Base-by-base conservation (phyloP, 2,329 filamentous ascomycete genomes). In the Aureobasidium mangrovei region DNA sequence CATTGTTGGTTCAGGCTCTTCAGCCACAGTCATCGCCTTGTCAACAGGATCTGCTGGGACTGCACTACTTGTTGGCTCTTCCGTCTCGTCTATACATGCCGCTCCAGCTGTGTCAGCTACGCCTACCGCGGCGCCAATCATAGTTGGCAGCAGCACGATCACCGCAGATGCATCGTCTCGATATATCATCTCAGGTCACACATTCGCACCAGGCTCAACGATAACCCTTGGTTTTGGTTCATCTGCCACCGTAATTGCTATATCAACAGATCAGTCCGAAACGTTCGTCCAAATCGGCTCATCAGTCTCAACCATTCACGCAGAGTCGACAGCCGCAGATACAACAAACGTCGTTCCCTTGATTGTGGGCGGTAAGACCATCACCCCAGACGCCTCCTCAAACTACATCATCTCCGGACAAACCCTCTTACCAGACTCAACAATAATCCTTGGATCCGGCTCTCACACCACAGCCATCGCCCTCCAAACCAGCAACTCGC, bases 391-490 rank as follows among this genome's bases (percentile, higher is more conserved):
- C 45, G 6, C 43, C 38, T 26, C 26, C 27, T 43, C 24, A 8
- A 26, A 35, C 35, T 57, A 57, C 31, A 26, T 57, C 32, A 42
- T 57, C 9, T 12, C 39, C 27, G 55, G 48, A 7, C 32, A 54
- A 27, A 57, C 55, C 5, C 35, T 57, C n/a, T 27, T n/a, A 7
- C 48, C 44, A 33, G 55, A 42, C 27, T 18, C 33, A 7, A 26
- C 49, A 27, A 48, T 57, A n/a, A 54, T 36, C 4, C 12, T 57
- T 24, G 44, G 49, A 33, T 47, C 51, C 26, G 55, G 49, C 12
- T 24, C 31, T 9, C 18, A 42, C 7, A 49, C 42, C 43, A 47
- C 52, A 31, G 39, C 32, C 9, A 24, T 53, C 33, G 39, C 18
- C 24, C 39, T 56, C 9, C 43, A 46, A 31, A 46, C 43, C 10